Conservation (phyloP, 257 asterid genomes). For the Sherardia arvensis region DNA sequence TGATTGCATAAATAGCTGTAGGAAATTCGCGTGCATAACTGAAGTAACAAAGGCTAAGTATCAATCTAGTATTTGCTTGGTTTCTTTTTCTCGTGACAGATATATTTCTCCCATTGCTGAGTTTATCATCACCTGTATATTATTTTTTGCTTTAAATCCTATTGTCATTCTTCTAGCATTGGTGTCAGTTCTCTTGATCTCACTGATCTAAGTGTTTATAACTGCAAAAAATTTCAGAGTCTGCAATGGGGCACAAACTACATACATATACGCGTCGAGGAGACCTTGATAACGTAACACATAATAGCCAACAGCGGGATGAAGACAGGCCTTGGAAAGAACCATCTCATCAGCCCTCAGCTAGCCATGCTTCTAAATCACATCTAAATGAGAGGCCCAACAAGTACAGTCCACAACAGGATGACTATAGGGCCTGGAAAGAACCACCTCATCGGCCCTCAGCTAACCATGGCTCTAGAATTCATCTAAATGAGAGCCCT, state of each 20-base stretch:
- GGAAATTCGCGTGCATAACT: neutral
- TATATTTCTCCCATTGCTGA: neutral
- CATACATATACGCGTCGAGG: neutral
- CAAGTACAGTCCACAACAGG: slow-evolving; percentile 2
- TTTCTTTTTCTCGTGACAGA: neutral
- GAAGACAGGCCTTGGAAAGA: neutral
- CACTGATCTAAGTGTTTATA: neutral
- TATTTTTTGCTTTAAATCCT: too few relatives aligned
- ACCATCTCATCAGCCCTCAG: slow-evolving; percentile 2
- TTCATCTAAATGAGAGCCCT: slow-evolving; percentile 1
- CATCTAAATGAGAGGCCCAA: slow-evolving; percentile 2
- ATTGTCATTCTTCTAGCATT: neutral
- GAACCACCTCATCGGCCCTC: slow-evolving; percentile 3
- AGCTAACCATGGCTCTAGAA: slow-evolving; percentile 1
- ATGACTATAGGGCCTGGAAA: neutral
- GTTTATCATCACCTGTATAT: too few relatives aligned
- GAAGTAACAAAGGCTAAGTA: neutral
- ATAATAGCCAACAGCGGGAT: neutral
- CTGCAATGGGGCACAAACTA: neutral
- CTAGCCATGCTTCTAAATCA: neutral
- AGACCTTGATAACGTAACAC: neutral
- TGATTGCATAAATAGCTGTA: neutral
- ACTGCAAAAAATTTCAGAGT: neutral
- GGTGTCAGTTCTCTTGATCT: slow-evolving; percentile 3
- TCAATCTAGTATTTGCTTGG: neutral